Conservation (phyloP, 139 green algal species). For the Asterochloris erici region DNA sequence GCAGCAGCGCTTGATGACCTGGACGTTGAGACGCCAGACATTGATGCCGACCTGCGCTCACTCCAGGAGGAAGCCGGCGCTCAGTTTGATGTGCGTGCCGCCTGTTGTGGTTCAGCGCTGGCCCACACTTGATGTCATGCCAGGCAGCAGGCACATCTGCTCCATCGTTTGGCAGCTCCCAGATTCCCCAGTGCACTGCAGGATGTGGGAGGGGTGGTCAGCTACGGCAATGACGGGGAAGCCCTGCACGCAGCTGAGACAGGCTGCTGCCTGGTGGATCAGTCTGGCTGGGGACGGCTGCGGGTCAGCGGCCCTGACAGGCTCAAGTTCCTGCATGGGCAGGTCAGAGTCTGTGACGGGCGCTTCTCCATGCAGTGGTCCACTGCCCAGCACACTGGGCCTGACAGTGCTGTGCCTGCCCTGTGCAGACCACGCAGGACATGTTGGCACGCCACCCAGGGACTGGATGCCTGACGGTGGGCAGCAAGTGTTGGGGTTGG, state of each 20-base stretch:
- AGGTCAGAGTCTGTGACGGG: slow-evolving; percentile 23
- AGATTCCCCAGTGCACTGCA: slow-evolving; percentile 19
- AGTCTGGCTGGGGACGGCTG: slow-evolving; percentile 73
- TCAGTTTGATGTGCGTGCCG: slow-evolving; percentile 45
- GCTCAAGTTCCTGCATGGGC: slow-evolving; percentile 64
- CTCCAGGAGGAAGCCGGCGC: slow-evolving; percentile 32
- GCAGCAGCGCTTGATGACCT: neutral
- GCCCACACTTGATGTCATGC: neutral
- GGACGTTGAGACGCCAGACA: slow-evolving; percentile 60
- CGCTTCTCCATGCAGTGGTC: too few relatives aligned
- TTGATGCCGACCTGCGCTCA: slow-evolving; percentile 49
- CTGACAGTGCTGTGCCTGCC: too few relatives aligned
- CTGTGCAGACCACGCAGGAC: too few relatives aligned
- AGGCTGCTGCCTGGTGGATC: slow-evolving; percentile 63
- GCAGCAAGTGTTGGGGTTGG: too few relatives aligned
- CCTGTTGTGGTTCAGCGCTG: too few relatives aligned
- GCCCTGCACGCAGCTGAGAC: slow-evolving; percentile 41
- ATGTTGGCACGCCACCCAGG: too few relatives aligned
- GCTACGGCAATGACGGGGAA: slow-evolving; percentile 49
- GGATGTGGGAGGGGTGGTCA: slow-evolving; percentile 41
- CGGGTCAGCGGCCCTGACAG: slow-evolving; percentile 51
- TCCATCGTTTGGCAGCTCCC: neutral
- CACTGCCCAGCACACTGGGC: too few relatives aligned
- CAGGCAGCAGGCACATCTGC: neutral
- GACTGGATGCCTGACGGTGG: too few relatives aligned